Evolutionary conservation across 1,284 basidiomycete genomes (phyloP), one percentile per base, ranked within the genome.

Genomic region (Rhizopogon hawkerae): DNA sequence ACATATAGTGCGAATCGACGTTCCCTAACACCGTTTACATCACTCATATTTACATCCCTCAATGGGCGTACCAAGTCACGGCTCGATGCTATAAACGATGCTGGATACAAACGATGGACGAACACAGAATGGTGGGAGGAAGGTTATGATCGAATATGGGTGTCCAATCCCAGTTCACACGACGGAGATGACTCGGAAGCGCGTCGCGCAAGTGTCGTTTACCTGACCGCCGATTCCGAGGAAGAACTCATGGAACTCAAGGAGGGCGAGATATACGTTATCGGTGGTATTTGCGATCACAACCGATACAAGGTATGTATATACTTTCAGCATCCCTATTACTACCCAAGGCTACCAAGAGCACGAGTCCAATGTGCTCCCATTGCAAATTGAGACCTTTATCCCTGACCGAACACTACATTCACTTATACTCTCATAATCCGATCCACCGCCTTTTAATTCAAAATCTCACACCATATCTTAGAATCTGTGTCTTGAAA

Each of bases 211-310:
- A 79, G 68, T 41, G 73, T 97, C 41, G 77, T 98, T 29, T 99
- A 99, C 69, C 81, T 99, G 50, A 97, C 95, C 5, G 95, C 94
- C 5, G 96, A 99, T 69, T 85, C 94, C 4, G 77, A 85, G 42
- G 81, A 95, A 49, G 91, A 95, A 64, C 72, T 98, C 36, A 70
- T 74, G 7, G 81, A 85, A 54, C 77, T 99, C 43, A 83, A 79
- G 51, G 82, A 89, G 55, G 83, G 85, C 48, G 90, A 93, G 64
- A 88, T 84, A 2, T 98, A 98, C 64, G 83, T 99, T 57, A 93
- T 99, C 51, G 96, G 96, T 31, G 96, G 95, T 11, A 89, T 99
- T 56, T 89, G 89, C 53, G 96, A 99, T 67, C 89, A 89, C 59
- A 99, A 99, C 69, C 84, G 95, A 34, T 89, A 97, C 76, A 98